phyloP scores from a whole-genome alignment of 371 early-diverging fungal species.

The Rhizopus arrhizus region DNA sequence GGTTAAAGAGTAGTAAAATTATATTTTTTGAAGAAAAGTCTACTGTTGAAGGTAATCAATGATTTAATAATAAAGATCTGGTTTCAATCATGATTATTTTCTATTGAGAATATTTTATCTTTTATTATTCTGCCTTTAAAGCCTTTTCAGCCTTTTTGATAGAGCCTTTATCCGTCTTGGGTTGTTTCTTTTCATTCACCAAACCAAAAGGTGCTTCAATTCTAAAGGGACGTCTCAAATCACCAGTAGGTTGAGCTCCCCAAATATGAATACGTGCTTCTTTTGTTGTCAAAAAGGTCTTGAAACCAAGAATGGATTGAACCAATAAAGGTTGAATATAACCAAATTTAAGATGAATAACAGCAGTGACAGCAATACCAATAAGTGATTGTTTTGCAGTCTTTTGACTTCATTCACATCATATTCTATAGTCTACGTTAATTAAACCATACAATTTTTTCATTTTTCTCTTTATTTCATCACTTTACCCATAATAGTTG shows the following conservation, averaged over 20 bases:
- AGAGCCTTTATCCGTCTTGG: constrained; percentile 47
- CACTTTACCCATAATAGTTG: constrained; percentile 35
- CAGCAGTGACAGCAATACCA: constrained; percentile 65
- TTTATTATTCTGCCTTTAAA: constrained; percentile 38
- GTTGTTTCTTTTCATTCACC: constrained; percentile 37
- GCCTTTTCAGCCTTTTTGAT: constrained; percentile 59
- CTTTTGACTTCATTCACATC: constrained; percentile 78
- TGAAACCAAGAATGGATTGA: constrained; percentile 76
- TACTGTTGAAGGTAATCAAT: background rate
- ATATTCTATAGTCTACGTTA: constrained; percentile 53
- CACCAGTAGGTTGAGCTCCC: constrained; percentile 68
- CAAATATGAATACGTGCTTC: constrained; percentile 73
- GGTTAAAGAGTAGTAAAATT: constrained; percentile 45
- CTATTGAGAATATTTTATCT: background rate
- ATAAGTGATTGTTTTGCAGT: constrained; percentile 67
- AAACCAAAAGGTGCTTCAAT: constrained; percentile 64
- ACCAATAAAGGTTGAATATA: constrained; percentile 85
- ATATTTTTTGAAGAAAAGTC: constrained; percentile 30
- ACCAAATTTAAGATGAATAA: constrained; percentile 83
- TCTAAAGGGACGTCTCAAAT: constrained; percentile 82
- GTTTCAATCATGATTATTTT: no score
- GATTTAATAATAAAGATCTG: background rate
- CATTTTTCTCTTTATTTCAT: background rate
- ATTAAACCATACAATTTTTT: background rate
- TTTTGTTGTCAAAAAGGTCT: constrained; percentile 64